A percentile compares a stretch with the other conserved stretches of the same genome.
Evolutionary conservation across 768 basidiomycete species (phyloP).

Genomic region (Dioszegia crocea): DNA sequence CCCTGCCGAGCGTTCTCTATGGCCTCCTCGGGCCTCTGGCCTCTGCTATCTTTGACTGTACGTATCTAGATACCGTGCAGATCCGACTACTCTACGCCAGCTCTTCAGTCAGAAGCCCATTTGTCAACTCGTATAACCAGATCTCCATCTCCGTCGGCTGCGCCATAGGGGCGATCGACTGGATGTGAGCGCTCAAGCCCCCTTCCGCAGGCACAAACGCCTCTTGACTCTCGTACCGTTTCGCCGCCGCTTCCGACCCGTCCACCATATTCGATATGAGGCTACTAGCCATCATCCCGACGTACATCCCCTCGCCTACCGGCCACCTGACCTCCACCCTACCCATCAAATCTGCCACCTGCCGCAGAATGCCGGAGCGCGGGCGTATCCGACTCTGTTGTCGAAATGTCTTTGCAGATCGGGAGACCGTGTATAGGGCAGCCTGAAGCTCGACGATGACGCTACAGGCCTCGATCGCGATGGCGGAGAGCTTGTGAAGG

Average conservation of each 20-base stretch:
- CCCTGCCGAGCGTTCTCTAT: no score
- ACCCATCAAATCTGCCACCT: background rate
- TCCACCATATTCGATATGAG: background rate
- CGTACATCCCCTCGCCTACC: background rate
- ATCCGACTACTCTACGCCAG: no score
- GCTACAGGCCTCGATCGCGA: background rate
- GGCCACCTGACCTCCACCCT: background rate
- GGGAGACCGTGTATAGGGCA: background rate
- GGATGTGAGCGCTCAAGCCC: background rate
- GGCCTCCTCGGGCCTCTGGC: no score
- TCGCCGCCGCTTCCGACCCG: background rate
- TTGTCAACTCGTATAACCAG: background rate
- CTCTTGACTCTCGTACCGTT: background rate
- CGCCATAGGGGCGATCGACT: background rate
- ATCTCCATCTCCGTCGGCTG: background rate
- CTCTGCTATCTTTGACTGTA: no score
- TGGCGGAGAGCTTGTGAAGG: background rate
- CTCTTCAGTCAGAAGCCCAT: background rate
- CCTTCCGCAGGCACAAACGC: background rate
- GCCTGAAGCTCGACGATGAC: background rate
- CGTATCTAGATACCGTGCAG: no score
- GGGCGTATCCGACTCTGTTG: background rate
- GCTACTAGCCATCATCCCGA: background rate
- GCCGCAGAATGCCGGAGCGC: background rate
- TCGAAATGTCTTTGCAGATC: background rate